Percentiles rank a stretch among this genome's conserved stretches.
Evolutionary conservation across 192 early-diverging fungal species (phyloP).

Genomic region (Ambispora gerdemannii): DNA sequence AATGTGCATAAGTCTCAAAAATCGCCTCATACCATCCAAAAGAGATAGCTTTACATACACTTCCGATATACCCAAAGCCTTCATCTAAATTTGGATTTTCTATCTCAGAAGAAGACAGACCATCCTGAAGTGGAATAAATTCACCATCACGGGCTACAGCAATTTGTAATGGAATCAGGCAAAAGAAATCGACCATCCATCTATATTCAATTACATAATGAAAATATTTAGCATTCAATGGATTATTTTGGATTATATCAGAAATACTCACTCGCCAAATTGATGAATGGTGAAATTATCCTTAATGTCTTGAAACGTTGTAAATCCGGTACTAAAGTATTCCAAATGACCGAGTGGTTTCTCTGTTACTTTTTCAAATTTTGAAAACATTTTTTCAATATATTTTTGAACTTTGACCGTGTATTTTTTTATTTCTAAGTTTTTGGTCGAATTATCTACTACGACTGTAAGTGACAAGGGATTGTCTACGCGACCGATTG

Average conservation of each 20-base stretch:
- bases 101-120: slow-evolving; percentile 5
- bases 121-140: slow-evolving; percentile 21
- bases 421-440: not conserved
- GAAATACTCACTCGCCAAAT: slow-evolving; percentile 17
- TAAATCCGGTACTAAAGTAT: not conserved
- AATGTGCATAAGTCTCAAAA: slow-evolving; percentile 21
- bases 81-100: slow-evolving; percentile 15
- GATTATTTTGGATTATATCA: not conserved
- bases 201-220: not conserved
- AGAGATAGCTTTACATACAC: slow-evolving; percentile 21
- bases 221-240: too few relatives aligned
- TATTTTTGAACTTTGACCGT: slow-evolving; percentile 2
- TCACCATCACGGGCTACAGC: slow-evolving; percentile 29
- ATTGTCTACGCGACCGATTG: not conserved
- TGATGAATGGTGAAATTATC: not conserved
- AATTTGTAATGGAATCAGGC: slow-evolving; percentile 21
- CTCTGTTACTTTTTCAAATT: slow-evolving; percentile 17
- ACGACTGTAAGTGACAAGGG: slow-evolving; percentile 13
- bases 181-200: slow-evolving; percentile 21
- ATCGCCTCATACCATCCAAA: slow-evolving; percentile 31
- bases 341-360: slow-evolving; percentile 21
- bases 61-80: slow-evolving; percentile 18
- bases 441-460: not conserved
- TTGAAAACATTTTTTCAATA: slow-evolving; percentile 13
- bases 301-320: slow-evolving; percentile 1